Percentiles rank a stretch among this genome's conserved stretches.
Conservation (phyloP, 306 rosid genomes). For the Dalbergia cochinchinensis region DNA sequence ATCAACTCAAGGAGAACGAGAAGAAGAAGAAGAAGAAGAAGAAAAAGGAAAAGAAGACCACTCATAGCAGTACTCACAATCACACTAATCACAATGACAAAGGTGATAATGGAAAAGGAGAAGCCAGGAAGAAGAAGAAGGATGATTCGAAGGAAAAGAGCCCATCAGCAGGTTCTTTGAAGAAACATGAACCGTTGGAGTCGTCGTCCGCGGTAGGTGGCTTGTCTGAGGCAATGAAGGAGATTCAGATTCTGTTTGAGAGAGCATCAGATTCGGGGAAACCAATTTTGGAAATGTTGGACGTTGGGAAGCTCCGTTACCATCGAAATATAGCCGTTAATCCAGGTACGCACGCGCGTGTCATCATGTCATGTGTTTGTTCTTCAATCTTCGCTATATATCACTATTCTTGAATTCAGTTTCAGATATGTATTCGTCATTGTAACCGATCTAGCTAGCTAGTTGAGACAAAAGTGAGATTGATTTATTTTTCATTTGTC, state of each 20-base stretch:
- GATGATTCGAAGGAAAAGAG: not conserved
- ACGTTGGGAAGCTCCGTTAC: conserved; percentile 48
- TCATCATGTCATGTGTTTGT: too few species aligned
- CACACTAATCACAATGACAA: not conserved
- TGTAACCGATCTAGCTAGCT: not conserved
- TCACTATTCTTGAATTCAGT: not conserved
- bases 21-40: conserved; percentile 7
- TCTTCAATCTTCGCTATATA: not conserved
- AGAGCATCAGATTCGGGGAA: conserved; percentile 67
- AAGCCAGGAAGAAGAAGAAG: not conserved
- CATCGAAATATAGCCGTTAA: conserved; percentile 52
- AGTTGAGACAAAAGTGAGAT: not conserved
- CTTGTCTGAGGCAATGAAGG: conserved; percentile 55
- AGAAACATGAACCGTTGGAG: conserved; percentile 22
- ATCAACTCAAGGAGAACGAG: not conserved
- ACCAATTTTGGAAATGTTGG: conserved; percentile 56
- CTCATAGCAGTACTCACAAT: not conserved
- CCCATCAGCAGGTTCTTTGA: not conserved
- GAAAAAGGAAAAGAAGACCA: not conserved
- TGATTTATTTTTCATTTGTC: too few species aligned
- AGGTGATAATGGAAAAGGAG: conserved; percentile 7
- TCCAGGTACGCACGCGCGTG: conserved; percentile 53
- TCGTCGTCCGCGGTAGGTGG: not conserved
- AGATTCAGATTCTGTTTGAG: conserved; percentile 61
- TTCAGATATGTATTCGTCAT: not conserved